Evolutionary conservation across 495 filamentous ascomycete species (phyloP), one percentile per base, ranked within the genome.

Genomic region (Bacidia gigantensis): DNA sequence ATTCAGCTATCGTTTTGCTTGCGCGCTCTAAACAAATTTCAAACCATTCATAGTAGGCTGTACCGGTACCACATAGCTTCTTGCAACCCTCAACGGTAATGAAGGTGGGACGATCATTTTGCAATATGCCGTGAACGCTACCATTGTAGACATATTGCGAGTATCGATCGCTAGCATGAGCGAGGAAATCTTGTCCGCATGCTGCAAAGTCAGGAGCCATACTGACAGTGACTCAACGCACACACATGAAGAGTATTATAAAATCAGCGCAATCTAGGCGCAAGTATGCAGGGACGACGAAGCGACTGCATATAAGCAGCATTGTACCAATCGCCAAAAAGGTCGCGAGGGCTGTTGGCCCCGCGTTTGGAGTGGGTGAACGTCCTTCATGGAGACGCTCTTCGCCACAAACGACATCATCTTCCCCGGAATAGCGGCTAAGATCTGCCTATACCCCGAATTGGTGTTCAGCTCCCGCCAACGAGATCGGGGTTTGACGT

Each of bases 11-110:
- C 10, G 26, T 42, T 23, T 17, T 14, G 26, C n/a, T 9, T 11
- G 21, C 32, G 10, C 10, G 32, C 10, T 10, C 24, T 3, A 7
- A 9, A 11, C 26, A 22, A 10, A 11, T 18, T 20, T 5, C 14
- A 3, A 22, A 42, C 38, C 21, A 44, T 14, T 51, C 42, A 56
- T 66, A 66, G 24, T 51, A 64, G 7, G 58, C 54, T 20, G 45
- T 53, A 12, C 61, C 66, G 18, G 49, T 42, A 35, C 66, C 66
- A 50, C 66, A 69, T 14, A 69, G 42, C 18, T 55, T 40, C 20
- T 57, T 47, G 54, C 66, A 69, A 9, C 66, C 66, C 50, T 58
- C 45, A 11, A 48, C 35, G 10, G 58, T 59, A 22, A 59, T 59
- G 7, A 56, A 47, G 11, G 49, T 17, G n/a, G 11, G 5, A 11